phyloP scores from a whole-genome alignment of 805 yeast species.

The Cyberlindnera japonica region DNA sequence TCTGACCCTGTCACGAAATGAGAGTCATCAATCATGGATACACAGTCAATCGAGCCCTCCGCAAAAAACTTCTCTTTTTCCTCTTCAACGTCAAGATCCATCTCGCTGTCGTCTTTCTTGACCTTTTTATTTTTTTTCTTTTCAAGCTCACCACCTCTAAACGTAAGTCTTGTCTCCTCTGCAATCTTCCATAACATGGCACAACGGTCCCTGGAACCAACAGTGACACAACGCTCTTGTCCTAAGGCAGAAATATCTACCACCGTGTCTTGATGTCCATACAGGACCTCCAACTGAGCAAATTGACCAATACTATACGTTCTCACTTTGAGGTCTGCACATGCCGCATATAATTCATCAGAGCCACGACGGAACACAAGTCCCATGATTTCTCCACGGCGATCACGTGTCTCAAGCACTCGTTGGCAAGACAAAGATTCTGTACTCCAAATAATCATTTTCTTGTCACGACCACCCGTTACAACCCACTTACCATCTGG shows the following conservation, averaged over 20 bases:
- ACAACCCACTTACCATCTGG: constrained; percentile 86
- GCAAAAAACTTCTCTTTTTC: constrained; percentile 42
- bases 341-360: constrained; percentile 86
- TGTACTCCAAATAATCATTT: constrained; percentile 81
- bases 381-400: constrained; percentile 68
- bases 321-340: constrained; percentile 88
- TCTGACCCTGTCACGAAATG: constrained; percentile 95
- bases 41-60: constrained; percentile 90
- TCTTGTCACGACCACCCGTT: constrained; percentile 84
- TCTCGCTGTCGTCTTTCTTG: constrained; percentile 31
- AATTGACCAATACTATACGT: constrained; percentile 82
- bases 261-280: constrained; percentile 93
- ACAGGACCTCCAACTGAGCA: constrained; percentile 84
- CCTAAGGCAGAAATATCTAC: constrained; percentile 76
- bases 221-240: constrained; percentile 91
- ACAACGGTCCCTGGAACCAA: constrained; percentile 91
- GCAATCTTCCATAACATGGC: constrained; percentile 96
- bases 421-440: constrained; percentile 73
- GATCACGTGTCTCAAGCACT: constrained; percentile 70
- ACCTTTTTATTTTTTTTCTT: constrained; percentile 34
- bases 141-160: constrained; percentile 77
- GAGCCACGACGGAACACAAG: constrained; percentile 74
- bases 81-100: constrained; percentile 30
- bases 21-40: constrained; percentile 86
- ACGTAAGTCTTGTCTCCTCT: constrained; percentile 90